A percentile compares a stretch with the other conserved stretches of the same genome.
Conservation (phyloP, 2,329 filamentous ascomycete species). For the Ceratocystis lukuohia region DNA sequence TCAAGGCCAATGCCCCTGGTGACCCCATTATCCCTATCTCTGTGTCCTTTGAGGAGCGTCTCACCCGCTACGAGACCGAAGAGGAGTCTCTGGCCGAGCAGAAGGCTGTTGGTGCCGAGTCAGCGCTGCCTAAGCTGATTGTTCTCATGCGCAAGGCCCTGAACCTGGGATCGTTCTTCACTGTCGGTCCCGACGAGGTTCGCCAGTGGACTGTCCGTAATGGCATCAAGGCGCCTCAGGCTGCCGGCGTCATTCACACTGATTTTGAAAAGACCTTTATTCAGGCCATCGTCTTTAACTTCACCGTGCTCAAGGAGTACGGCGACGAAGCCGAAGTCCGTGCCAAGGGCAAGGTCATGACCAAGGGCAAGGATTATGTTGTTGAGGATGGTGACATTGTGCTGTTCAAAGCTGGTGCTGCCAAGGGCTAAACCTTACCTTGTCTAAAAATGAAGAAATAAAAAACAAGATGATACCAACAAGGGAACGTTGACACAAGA, state of each 20-base stretch:
- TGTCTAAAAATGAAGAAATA: background rate
- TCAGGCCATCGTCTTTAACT: conserved; percentile 92
- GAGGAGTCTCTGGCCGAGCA: conserved; percentile 69
- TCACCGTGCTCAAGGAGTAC: conserved; percentile 61
- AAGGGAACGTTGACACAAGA: background rate
- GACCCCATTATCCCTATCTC: conserved; percentile 91
- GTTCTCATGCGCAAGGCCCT: conserved; percentile 84
- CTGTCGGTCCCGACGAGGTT: conserved; percentile 86
- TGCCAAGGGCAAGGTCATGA: conserved; percentile 92
- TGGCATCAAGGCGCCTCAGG: conserved; percentile 93
- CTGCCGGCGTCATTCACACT: conserved; percentile 93
- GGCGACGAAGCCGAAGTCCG: conserved; percentile 82
- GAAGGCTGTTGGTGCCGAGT: conserved; percentile 77
- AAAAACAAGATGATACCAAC: conserved; percentile 17
- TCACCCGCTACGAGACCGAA: conserved; percentile 67
- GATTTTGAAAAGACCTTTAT: conserved; percentile 99
- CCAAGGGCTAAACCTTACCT: conserved; percentile 44
- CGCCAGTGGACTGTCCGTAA: conserved; percentile 96
- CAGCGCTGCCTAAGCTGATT: conserved; percentile 82
- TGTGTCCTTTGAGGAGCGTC: conserved; percentile 80
- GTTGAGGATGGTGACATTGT: conserved; percentile 71
- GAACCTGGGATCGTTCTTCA: conserved; percentile 93
- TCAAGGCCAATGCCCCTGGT: conserved; percentile 76
- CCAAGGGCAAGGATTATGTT: conserved; percentile 95
- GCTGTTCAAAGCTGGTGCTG: conserved; percentile 80